Evolutionary conservation across 768 basidiomycete genomes (phyloP).

Genomic region (Suillus plorans): DNA sequence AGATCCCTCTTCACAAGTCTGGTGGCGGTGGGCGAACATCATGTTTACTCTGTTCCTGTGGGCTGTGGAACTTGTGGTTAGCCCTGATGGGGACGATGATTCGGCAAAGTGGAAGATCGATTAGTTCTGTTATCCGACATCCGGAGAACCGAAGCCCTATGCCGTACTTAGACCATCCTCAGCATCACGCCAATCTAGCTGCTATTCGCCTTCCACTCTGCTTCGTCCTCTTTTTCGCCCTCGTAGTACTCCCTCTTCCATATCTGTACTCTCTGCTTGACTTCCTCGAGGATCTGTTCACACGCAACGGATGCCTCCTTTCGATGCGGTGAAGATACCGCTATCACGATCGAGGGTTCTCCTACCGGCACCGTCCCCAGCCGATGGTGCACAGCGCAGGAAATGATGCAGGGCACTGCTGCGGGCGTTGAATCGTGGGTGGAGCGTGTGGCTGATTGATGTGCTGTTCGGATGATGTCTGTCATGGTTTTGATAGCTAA

Average conservation of each 20-base stretch:
- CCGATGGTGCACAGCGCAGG: conserved; percentile 70
- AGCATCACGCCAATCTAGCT: conserved; percentile 2
- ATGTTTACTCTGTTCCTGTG: conserved; percentile 84
- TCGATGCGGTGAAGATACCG: conserved; percentile 82
- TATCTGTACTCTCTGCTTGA: conserved; percentile 81
- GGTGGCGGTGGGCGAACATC: conserved; percentile 93
- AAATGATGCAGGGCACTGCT: conserved; percentile 42
- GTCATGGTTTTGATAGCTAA: conserved; percentile 78
- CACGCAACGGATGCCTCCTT: conserved; percentile 79
- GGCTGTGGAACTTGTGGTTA: conserved; percentile 79
- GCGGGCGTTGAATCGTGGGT: conserved; percentile 34
- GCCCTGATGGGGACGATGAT: conserved; percentile 68
- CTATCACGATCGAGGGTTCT: conserved; percentile 81
- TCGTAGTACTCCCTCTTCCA: conserved; percentile 93
- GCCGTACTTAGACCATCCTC: conserved; percentile 7
- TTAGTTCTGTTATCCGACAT: conserved; percentile 15
- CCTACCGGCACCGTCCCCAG: conserved; percentile 77
- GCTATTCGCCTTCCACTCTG: conserved; percentile 70
- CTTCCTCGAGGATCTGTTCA: conserved; percentile 81
- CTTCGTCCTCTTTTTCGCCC: conserved; percentile 57
- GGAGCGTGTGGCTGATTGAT: conserved; percentile 41
- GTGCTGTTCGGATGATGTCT: conserved; percentile 52
- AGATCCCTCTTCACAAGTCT: conserved; percentile 87
- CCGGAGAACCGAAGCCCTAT: background rate
- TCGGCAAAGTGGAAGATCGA: conserved; percentile 82